phyloP scores from a whole-genome alignment of 2,329 filamentous ascomycete genomes.

The Westerdykella ornata region DNA sequence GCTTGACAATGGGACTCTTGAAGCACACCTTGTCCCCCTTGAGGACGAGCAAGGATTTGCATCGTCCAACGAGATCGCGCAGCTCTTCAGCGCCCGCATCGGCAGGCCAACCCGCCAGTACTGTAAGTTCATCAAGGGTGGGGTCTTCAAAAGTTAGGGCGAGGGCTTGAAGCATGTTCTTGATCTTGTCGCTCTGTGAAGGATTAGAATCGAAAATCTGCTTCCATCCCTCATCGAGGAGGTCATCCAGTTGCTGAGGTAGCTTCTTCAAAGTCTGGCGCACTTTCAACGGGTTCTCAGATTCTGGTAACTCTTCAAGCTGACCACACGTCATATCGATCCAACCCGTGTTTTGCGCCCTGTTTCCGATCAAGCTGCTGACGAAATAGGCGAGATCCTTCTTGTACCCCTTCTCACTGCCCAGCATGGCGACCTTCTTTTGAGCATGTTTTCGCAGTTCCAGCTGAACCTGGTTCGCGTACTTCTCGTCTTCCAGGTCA shows the following conservation, averaged over 20 bases:
- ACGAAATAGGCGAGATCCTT: conserved; percentile 7
- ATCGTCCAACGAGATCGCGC: neutral
- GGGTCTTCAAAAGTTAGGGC: conserved; percentile 5
- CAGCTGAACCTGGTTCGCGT: conserved; percentile 4
- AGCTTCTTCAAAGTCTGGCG: conserved; percentile 1
- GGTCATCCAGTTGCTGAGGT: conserved; percentile 2
- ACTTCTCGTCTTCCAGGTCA: conserved; percentile 4
- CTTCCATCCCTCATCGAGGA: conserved; percentile 5
- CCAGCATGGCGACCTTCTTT: conserved; percentile 1
- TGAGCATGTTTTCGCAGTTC: conserved; percentile 6
- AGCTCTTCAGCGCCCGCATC: conserved; percentile 2
- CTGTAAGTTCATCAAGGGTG: conserved; percentile 3
- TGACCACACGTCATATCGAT: conserved; percentile 3
- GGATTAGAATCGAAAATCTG: neutral
- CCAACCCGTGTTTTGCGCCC: conserved; percentile 4
- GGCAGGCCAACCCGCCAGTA: neutral
- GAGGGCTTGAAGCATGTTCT: conserved; percentile 3
- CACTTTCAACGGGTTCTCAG: conserved; percentile 1
- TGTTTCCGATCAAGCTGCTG: conserved; percentile 3
- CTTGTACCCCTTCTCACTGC: conserved; percentile 3
- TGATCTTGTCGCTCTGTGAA: neutral
- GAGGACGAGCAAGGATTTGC: conserved; percentile 2
- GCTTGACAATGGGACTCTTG: conserved; percentile 4
- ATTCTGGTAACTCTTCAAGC: conserved; percentile 1
- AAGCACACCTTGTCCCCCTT: conserved; percentile 1